Percentiles rank a stretch among this genome's conserved stretches.
Conservation (phyloP, 306 rosid species). For the Lupinus albus region DNA sequence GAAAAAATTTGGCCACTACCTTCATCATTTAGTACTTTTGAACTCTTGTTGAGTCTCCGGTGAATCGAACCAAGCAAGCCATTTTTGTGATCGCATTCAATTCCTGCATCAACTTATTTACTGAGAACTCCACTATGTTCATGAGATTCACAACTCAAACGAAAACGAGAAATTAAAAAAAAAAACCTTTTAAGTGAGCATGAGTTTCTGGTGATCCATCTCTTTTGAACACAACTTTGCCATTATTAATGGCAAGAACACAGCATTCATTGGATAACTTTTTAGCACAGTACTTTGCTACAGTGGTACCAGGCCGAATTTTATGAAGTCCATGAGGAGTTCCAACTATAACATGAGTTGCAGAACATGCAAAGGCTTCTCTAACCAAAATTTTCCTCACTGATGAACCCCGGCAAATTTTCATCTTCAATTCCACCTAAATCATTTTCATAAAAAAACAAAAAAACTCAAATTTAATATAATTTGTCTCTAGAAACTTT, state of each 20-base stretch:
- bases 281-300: constrained; percentile 94
- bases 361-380: constrained; percentile 75
- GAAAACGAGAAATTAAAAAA: constrained; percentile 31
- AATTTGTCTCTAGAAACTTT: not conserved
- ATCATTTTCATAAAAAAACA: constrained; percentile 32
- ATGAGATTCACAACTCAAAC: constrained; percentile 48
- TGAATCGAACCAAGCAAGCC: constrained; percentile 59
- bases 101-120: constrained; percentile 51
- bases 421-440: constrained; percentile 92
- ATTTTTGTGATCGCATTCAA: constrained; percentile 43
- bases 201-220: constrained; percentile 50
- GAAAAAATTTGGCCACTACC: constrained; percentile 39
- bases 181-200: constrained; percentile 56
- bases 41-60: constrained; percentile 40
- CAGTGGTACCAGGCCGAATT: constrained; percentile 67
- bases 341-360: constrained; percentile 75
- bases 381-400: constrained; percentile 70
- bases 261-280: constrained; percentile 66
- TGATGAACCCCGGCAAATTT: constrained; percentile 82
- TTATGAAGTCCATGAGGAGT: constrained; percentile 62
- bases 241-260: constrained; percentile 78
- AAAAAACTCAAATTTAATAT: not conserved
- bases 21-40: constrained; percentile 55
- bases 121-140: constrained; percentile 29
- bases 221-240: constrained; percentile 68